Base-by-base conservation (phyloP, 441 rosid species). In the Eutrema salsugineum region DNA sequence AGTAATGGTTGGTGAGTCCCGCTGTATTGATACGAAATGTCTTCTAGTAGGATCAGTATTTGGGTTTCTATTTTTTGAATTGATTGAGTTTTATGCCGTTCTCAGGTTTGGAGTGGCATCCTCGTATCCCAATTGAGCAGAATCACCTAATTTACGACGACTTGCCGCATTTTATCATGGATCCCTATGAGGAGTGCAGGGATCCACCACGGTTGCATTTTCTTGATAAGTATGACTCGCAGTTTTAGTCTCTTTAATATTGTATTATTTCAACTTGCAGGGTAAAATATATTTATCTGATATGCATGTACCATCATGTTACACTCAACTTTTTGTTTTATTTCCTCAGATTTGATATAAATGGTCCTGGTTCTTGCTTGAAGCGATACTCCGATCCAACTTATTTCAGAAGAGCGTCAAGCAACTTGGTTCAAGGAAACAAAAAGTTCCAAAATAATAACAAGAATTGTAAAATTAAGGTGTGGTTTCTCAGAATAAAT, bases 371-470 rank as follows among this genome's bases (percentile, higher is more conserved):
- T 42, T 94, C 99, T 76, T 94, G 97, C 86, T 77, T 91, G 76
- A 91, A 83, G 83, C 83, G 95, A 77, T 94, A 94, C 78, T 94
- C 98, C 10, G 96, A 94, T 83, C 95, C 98, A 47, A 87, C 96
- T 58, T 90, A 88, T 75, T 91, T 90, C 71, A 86, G 79, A 82
- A 87, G 86, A 83, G 85, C 79, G 64, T 82, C 90, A 43, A 79
- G 84, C 66, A 72, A 76, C 78, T 66, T 71, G 19, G 82, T 68
- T 63, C 86, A 82, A 66, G 81, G 66, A 59, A 74, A 82, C 79
- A 74, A 78, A 12, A 87, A 86, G 84, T 47, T 83, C 51, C 88
- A 75, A 33, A 86, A 76, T 71, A 88, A 83, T 62, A 81, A 80
- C 78, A 87, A 80, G 79, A 43, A 77, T 68, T 79, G 12, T 70